These are phyloP conservation scores for Penicillium glabrum DNA, from an alignment of 2,329 filamentous ascomycete genomes.

Conservation along the genomic window DNA sequence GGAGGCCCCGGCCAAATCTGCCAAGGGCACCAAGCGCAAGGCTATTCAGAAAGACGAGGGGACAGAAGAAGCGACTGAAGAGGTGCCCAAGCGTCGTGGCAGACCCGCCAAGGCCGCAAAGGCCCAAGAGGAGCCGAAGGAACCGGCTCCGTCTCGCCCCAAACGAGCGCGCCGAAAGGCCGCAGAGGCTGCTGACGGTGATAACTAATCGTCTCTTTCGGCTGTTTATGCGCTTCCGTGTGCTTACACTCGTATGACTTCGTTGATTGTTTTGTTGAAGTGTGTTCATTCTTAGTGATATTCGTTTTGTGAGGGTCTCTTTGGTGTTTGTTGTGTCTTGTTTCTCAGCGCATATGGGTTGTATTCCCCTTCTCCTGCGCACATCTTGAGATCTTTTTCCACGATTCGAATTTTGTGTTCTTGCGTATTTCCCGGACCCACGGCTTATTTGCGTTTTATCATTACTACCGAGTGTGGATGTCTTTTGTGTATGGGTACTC, in stretches of 20 bases:
- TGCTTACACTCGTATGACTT: not conserved
- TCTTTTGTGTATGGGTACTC: not conserved
- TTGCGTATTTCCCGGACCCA: too few relatives aligned
- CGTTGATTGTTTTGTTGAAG: not conserved
- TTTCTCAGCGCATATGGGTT: not conserved
- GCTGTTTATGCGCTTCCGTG: not conserved
- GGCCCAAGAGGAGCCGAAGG: not conserved
- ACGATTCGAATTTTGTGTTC: not conserved
- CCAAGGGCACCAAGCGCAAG: slow-evolving; percentile 19
- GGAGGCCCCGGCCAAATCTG: slow-evolving; percentile 2
- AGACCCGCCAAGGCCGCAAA: slow-evolving; percentile 1
- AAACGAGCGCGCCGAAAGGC: not conserved
- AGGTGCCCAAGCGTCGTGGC: slow-evolving; percentile 22
- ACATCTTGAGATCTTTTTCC: not conserved
- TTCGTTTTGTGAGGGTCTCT: not conserved
- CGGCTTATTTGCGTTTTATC: not conserved
- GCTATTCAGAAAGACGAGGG: slow-evolving; percentile 11
- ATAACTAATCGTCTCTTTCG: not conserved
- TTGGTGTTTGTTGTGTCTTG: not conserved
- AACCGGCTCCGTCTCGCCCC: not conserved
- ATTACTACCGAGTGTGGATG: not conserved
- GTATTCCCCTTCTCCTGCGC: not conserved
- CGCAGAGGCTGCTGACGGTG: not conserved
- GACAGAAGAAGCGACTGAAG: slow-evolving; percentile 14
- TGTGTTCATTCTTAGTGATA: not conserved